Base-by-base conservation (phyloP, 2,329 filamentous ascomycete species). In the Chrysoporthe deuterocubensis region DNA sequence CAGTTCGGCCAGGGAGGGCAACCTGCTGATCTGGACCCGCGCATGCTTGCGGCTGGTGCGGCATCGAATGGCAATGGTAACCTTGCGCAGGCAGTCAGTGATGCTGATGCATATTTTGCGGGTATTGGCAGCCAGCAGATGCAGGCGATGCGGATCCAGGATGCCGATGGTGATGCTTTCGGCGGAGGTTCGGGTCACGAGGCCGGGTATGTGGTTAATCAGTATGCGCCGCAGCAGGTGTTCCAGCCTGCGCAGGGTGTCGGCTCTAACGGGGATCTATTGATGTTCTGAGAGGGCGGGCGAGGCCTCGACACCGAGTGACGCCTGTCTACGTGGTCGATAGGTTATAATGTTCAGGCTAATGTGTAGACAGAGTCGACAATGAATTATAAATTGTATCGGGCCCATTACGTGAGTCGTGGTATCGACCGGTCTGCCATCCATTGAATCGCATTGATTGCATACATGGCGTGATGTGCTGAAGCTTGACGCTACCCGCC, bases 81-180 rank as follows among this genome's bases (percentile, higher is more conserved):
- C 74, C 83, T 94, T 67, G 84, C 88, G 3, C 87, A 89, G 37
- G 93, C 93, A 1, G 89, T 96, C 46, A 92, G 86, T 74, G 94
- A 96, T 65, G 95, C 94, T 11, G 95, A 97, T 75, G 89, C 90
- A 18, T 97, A 97, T 79, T 98, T 97, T 79, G 90, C 92, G 18
- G 91, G 89, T 57, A 84, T 94, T n/a, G 89, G 90, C 1, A 87
- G 82, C 68, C 87, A 90, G 76, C 90, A 92, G 76, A 92, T 94
- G 90, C 88, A 87, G 4, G 85, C 87, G 18, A 88, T 94, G 87
- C 84, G 86, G 67, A 83, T 94, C 67, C 86, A 88, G 72, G 87
- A 90, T 59, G 83, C 84, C 66, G 68, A 70, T 14, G 83, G 89
- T 58, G 90, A 90, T 72, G 60, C 59, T 2, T 90, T 90, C 75